A percentile compares a stretch with the other conserved stretches of the same genome.
phyloP scores from a whole-genome alignment of 176 grass and related monocot genomes.

The Oryza coarctata region DNA sequence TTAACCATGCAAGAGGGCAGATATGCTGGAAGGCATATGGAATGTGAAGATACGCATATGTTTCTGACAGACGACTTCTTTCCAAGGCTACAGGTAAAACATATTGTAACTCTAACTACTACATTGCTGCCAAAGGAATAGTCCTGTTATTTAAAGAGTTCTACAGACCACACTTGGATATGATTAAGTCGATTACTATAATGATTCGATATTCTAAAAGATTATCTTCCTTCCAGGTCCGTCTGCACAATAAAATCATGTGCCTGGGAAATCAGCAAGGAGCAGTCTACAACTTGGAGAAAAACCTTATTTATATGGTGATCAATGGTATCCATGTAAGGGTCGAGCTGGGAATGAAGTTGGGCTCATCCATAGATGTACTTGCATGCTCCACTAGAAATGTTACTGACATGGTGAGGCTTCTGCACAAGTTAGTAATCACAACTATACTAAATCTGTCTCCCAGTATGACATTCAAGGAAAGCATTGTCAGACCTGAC shows the following conservation, averaged over 20 bases:
- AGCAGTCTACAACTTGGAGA: conserved; percentile 65
- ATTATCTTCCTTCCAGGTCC: conserved; percentile 51
- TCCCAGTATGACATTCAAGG: conserved; percentile 59
- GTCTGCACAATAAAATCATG: conserved; percentile 74
- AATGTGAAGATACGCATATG: conserved; percentile 71
- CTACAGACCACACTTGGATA: neutral
- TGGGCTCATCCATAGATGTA: conserved; percentile 66
- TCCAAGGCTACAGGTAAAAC: conserved; percentile 75
- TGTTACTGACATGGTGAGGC: conserved; percentile 74
- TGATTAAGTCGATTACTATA: neutral
- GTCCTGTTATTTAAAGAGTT: neutral
- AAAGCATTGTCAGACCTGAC: conserved; percentile 78
- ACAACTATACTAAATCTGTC: conserved; percentile 66
- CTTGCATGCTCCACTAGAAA: conserved; percentile 84
- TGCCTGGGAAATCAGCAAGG: conserved; percentile 42
- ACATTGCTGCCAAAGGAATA: neutral
- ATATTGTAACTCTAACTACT: neutral
- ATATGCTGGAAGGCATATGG: conserved; percentile 70
- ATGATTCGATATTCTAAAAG: neutral
- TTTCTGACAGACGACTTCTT: conserved; percentile 81
- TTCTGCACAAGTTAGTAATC: conserved; percentile 68
- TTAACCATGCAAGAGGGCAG: conserved; percentile 45
- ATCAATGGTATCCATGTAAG: conserved; percentile 69
- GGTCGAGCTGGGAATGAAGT: conserved; percentile 55
- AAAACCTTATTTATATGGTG: conserved; percentile 73